A percentile compares a stretch with the other conserved stretches of the same genome.
Evolutionary conservation across 2,329 filamentous ascomycete genomes (phyloP).

Genomic region (Fusarium scirpi): DNA sequence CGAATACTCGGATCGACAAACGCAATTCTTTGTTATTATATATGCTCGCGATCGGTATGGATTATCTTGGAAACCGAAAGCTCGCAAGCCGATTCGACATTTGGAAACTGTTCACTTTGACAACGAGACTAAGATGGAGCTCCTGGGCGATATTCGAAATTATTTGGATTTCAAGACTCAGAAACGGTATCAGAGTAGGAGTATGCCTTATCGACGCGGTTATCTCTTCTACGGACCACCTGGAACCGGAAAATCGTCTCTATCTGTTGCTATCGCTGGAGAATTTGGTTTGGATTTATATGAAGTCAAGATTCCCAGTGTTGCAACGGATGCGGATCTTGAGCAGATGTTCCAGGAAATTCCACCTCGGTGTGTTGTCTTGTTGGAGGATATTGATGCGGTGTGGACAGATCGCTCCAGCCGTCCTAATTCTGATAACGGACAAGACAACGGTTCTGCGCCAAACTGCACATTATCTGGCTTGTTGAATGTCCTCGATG

Average conservation of each 20-base stretch:
- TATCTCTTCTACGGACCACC: conserved; percentile 75
- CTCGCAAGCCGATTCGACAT: conserved; percentile 61
- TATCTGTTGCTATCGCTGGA: conserved; percentile 65
- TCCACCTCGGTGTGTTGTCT: conserved; percentile 64
- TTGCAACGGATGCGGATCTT: conserved; percentile 63
- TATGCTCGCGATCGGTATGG: conserved; percentile 60
- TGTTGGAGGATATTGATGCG: conserved; percentile 68
- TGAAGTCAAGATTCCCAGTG: conserved; percentile 61
- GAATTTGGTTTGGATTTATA: conserved; percentile 65
- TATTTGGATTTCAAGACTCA: conserved; percentile 62
- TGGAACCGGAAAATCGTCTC: conserved; percentile 70
- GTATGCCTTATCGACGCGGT: conserved; percentile 57
- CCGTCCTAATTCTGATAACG: conserved; percentile 32
- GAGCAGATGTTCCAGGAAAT: conserved; percentile 65
- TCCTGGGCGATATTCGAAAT: conserved; percentile 63
- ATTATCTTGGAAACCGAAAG: conserved; percentile 62
- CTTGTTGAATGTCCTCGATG: conserved; percentile 77
- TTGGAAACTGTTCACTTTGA: conserved; percentile 66
- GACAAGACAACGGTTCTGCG: conserved; percentile 29
- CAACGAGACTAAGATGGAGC: conserved; percentile 57
- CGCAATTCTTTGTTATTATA: conserved; percentile 64
- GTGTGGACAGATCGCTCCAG: conserved; percentile 50
- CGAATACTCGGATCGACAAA: conserved; percentile 60
- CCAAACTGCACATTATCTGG: conserved; percentile 68
- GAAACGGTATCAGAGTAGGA: conserved; percentile 71